Conservation (phyloP, 257 asterid genomes). For the Verbena officinalis region DNA sequence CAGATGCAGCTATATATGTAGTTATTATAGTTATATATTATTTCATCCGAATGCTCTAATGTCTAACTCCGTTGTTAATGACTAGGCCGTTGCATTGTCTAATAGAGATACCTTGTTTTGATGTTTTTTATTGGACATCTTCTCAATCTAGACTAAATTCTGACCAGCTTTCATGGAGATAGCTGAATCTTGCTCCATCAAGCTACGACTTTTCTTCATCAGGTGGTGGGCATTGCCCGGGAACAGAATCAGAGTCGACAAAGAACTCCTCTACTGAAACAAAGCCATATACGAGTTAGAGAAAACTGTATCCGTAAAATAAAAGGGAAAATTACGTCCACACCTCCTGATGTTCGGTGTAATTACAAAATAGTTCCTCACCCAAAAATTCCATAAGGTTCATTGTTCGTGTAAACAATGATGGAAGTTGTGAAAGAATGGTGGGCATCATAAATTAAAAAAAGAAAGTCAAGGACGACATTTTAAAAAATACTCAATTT, state of each 20-base stretch:
- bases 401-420: too few species aligned
- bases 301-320: background rate
- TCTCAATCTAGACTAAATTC: slow-evolving; percentile 4
- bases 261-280: slow-evolving; percentile 72
- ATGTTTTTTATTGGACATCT: slow-evolving; percentile 8
- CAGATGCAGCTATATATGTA: slow-evolving; percentile 13
- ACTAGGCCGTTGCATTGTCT: slow-evolving; percentile 13
- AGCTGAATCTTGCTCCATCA: slow-evolving; percentile 13
- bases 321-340: too few species aligned
- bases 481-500: too few species aligned
- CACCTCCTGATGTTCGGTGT: too few species aligned
- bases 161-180: background rate
- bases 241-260: slow-evolving; percentile 57
- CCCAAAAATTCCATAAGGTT: too few species aligned
- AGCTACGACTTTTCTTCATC: slow-evolving; percentile 62
- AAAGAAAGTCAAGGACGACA: too few species aligned
- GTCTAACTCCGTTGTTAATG: background rate
- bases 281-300: slow-evolving; percentile 19
- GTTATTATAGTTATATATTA: too few species aligned
- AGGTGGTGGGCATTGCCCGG: slow-evolving; percentile 54
- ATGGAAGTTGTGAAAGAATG: too few species aligned
- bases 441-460: too few species aligned
- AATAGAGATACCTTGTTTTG: slow-evolving; percentile 3
- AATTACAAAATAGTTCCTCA: too few species aligned
- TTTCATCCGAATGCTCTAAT: slow-evolving; percentile 11